Percentiles rank a stretch among this genome's conserved stretches.
These are phyloP conservation scores for Edaphochlamys debaryana DNA, from an alignment of 139 green algal genomes.

Conservation along the genomic window DNA sequence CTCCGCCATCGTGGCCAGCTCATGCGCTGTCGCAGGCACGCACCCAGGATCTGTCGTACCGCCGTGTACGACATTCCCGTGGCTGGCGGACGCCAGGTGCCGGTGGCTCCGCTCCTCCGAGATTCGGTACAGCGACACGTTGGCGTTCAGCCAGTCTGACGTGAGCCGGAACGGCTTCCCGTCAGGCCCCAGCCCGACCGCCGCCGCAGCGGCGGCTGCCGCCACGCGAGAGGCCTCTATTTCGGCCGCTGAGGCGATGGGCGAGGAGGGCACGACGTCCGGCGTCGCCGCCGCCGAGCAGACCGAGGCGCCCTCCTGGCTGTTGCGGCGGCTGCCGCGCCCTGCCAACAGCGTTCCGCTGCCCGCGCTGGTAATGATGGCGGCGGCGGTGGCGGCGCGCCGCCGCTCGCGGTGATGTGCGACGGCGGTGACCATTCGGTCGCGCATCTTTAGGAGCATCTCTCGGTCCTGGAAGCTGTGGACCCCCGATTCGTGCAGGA, in stretches of 20 bases:
- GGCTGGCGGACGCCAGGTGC: too few species aligned
- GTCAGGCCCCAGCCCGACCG: background rate
- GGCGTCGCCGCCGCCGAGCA: background rate
- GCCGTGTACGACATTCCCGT: too few species aligned
- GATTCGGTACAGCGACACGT: constrained; percentile 13
- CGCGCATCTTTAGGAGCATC: constrained; percentile 18
- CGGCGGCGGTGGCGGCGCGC: background rate
- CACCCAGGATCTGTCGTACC: too few species aligned
- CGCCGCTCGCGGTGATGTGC: background rate
- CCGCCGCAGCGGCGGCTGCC: background rate
- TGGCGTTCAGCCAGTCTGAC: background rate
- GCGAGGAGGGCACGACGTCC: background rate
- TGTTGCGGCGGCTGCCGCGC: background rate
- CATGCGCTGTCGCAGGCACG: too few species aligned
- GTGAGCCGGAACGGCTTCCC: constrained; percentile 18
- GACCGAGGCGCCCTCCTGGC: background rate
- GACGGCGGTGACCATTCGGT: constrained; percentile 4
- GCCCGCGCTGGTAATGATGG: background rate
- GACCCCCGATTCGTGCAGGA: constrained; percentile 6
- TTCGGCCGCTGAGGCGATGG: background rate
- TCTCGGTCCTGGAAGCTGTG: constrained; percentile 16
- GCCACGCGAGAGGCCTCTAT: background rate
- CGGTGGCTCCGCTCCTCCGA: constrained; percentile 8
- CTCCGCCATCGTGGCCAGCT: too few species aligned
- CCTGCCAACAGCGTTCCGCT: background rate